Evolutionary conservation across 2,329 filamentous ascomycete species (phyloP).

Genomic region (Chrysoporthe austroafricana): DNA sequence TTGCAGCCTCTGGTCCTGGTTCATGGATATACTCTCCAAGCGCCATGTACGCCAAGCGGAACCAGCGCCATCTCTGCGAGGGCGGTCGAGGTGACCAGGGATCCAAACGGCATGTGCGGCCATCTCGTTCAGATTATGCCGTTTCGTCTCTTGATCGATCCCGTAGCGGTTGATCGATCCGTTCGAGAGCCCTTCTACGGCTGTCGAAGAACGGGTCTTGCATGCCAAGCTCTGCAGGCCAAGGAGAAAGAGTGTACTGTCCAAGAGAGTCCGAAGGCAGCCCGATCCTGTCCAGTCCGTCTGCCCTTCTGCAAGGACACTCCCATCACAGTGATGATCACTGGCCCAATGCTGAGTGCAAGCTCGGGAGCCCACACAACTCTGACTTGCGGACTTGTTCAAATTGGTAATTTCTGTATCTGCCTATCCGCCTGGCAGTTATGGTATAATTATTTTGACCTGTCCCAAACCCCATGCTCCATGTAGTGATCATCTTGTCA

Average conservation of each 20-base stretch:
- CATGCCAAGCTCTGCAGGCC: neutral
- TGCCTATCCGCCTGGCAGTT: conserved; percentile 22
- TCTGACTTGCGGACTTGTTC: conserved; percentile 3
- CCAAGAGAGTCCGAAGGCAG: neutral
- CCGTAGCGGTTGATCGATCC: neutral
- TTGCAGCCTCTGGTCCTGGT: neutral
- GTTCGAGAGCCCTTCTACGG: neutral
- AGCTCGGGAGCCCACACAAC: neutral
- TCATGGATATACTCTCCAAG: neutral
- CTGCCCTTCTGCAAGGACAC: neutral
- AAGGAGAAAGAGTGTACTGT: neutral
- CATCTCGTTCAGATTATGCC: neutral
- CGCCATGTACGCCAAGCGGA: neutral
- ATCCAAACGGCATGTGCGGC: neutral
- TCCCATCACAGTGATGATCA: neutral
- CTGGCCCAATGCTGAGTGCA: neutral
- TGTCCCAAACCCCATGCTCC: conserved; percentile 5
- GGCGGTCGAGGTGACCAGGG: neutral
- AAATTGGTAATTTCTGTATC: conserved; percentile 18
- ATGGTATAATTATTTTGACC: conserved; percentile 20
- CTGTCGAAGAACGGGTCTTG: neutral
- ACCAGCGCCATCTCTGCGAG: neutral
- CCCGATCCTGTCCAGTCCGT: neutral
- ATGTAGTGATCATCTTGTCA: neutral
- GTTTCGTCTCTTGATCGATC: neutral